Conservation (phyloP, 2,329 filamentous ascomycete genomes). For the Sarocladium oryzae region DNA sequence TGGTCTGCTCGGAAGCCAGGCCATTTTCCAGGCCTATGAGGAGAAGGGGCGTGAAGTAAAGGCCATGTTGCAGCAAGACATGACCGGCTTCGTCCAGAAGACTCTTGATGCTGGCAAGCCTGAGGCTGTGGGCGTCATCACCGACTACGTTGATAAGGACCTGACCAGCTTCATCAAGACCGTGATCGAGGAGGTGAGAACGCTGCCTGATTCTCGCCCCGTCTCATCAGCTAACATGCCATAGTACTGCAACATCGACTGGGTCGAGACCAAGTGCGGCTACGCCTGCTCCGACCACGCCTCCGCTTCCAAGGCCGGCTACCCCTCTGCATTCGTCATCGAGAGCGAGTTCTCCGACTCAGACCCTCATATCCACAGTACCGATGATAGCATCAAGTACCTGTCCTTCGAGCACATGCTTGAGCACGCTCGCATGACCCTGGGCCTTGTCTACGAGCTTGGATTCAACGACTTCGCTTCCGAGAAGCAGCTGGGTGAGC, state of each 20-base stretch:
- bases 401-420: slow-evolving; percentile 86
- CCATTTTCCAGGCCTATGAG: slow-evolving; percentile 79
- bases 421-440: slow-evolving; percentile 78
- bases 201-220: neutral
- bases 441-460: slow-evolving; percentile 78
- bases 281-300: slow-evolving; percentile 78
- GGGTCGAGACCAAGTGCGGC: slow-evolving; percentile 79
- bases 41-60: slow-evolving; percentile 69
- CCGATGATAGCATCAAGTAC: slow-evolving; percentile 64
- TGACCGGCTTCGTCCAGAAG: slow-evolving; percentile 84
- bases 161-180: slow-evolving; percentile 88
- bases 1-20: slow-evolving; percentile 80
- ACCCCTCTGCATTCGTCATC: slow-evolving; percentile 70
- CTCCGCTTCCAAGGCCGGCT: slow-evolving; percentile 66
- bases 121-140: slow-evolving; percentile 87
- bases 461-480: slow-evolving; percentile 63
- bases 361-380: slow-evolving; percentile 64
- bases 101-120: slow-evolving; percentile 75
- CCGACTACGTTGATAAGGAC: slow-evolving; percentile 77
- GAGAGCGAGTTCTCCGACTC: slow-evolving; percentile 63
- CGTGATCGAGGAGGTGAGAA: slow-evolving; percentile 55
- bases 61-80: slow-evolving; percentile 97
- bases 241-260: slow-evolving; percentile 85
- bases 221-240: slow-evolving; percentile 7
- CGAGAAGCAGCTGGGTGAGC: slow-evolving; percentile 25